phyloP scores from a whole-genome alignment of 768 basidiomycete genomes.

The Leccinum truebloodii region DNA sequence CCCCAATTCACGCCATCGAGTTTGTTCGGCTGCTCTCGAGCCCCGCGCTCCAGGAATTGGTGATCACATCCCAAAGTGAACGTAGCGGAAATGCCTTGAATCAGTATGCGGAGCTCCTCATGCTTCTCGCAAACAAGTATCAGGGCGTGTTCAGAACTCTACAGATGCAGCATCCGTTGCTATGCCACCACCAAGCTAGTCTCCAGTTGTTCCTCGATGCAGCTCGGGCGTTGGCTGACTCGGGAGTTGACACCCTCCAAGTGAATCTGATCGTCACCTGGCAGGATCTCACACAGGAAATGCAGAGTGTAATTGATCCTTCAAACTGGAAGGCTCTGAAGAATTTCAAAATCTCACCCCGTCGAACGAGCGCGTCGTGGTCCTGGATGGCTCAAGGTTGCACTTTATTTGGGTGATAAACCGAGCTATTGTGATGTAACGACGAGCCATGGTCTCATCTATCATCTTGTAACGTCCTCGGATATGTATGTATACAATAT shows the following conservation, averaged over 20 bases:
- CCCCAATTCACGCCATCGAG: slow-evolving; percentile 21
- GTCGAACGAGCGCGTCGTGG: slow-evolving; percentile 13
- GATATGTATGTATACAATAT: background rate
- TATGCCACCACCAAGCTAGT: slow-evolving; percentile 15
- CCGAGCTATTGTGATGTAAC: background rate
- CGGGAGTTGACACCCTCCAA: slow-evolving; percentile 15
- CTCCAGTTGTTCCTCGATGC: slow-evolving; percentile 20
- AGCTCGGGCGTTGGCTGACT: slow-evolving; percentile 16
- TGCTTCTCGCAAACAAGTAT: slow-evolving; percentile 26
- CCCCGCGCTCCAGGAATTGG: slow-evolving; percentile 18
- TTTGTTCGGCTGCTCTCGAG: slow-evolving; percentile 25
- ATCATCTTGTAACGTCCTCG: background rate
- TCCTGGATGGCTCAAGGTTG: slow-evolving; percentile 15
- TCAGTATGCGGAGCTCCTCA: slow-evolving; percentile 20
- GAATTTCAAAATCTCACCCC: slow-evolving; percentile 17
- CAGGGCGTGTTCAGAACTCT: slow-evolving; percentile 20
- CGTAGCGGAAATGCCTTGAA: slow-evolving; percentile 10
- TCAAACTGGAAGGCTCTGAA: slow-evolving; percentile 19
- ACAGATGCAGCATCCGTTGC: slow-evolving; percentile 19
- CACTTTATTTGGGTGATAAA: slow-evolving; percentile 5
- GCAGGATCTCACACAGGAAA: slow-evolving; percentile 20
- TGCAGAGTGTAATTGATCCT: slow-evolving; percentile 22
- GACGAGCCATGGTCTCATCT: background rate
- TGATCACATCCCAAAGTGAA: slow-evolving; percentile 18
- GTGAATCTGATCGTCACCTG: slow-evolving; percentile 20